Evolutionary conservation across 1,284 basidiomycete genomes (phyloP).

Genomic region (Rhizoctonia solani): DNA sequence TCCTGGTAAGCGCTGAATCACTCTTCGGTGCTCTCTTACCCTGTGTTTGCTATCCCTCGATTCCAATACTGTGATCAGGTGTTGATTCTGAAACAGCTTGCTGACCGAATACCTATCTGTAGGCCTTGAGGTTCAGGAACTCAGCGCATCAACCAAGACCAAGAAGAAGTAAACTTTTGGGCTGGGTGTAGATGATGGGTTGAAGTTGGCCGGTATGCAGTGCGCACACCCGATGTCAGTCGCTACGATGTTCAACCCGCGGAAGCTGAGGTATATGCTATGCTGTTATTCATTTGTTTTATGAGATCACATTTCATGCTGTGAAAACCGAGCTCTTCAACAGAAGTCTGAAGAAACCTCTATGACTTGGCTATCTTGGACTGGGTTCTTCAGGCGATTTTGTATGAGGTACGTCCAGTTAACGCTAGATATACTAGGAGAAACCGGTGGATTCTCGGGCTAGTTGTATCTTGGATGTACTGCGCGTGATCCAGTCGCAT

Average conservation of each 20-base stretch:
- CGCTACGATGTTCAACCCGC: not conserved
- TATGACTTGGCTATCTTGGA: not conserved
- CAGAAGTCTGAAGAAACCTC: not conserved
- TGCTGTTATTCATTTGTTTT: constrained; percentile 2
- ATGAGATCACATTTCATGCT: constrained; percentile 21
- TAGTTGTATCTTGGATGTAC: too few species aligned
- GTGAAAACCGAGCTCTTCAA: not conserved
- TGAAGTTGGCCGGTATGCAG: constrained; percentile 15
- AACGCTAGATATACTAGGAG: too few species aligned
- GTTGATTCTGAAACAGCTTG: not conserved
- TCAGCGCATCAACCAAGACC: constrained; percentile 46
- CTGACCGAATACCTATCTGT: not conserved
- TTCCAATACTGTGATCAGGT: not conserved
- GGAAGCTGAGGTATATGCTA: constrained; percentile 15
- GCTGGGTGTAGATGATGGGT: constrained; percentile 32
- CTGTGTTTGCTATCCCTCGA: not conserved
- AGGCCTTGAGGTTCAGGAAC: constrained; percentile 47
- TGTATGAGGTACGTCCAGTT: too few species aligned
- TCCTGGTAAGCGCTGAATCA: constrained; percentile 67
- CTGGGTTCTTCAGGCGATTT: too few species aligned
- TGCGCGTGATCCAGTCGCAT: too few species aligned
- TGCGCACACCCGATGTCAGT: constrained; percentile 20
- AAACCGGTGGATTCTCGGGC: too few species aligned
- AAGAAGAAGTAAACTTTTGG: constrained; percentile 49
- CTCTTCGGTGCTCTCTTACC: not conserved